phyloP scores from a whole-genome alignment of 1,139 yeast genomes.

The Lodderomyces beijingensis region DNA sequence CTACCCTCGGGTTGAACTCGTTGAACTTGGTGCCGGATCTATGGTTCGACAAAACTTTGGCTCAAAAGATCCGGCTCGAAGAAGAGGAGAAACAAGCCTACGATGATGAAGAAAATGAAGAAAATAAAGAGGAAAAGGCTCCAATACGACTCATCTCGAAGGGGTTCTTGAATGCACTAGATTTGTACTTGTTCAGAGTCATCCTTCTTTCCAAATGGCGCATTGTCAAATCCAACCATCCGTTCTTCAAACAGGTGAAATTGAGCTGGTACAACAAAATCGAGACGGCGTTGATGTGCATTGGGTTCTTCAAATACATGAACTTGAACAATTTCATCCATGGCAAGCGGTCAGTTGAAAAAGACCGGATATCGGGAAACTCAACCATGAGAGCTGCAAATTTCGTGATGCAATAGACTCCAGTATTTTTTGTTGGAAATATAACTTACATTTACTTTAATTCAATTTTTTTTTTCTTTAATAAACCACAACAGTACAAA shows the following conservation, averaged over 20 bases:
- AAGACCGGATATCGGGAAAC: slow-evolving; percentile 18
- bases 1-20: slow-evolving; percentile 25
- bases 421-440: no score
- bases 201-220: slow-evolving; percentile 42
- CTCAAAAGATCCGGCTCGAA: background rate
- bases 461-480: no score
- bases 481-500: no score
- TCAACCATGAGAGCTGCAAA: slow-evolving; percentile 18
- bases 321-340: slow-evolving; percentile 33
- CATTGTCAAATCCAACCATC: slow-evolving; percentile 37
- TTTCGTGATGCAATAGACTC: slow-evolving; percentile 16
- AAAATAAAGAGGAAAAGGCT: slow-evolving; percentile 13
- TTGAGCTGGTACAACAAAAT: slow-evolving; percentile 29
- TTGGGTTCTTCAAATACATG: slow-evolving; percentile 39
- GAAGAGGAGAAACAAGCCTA: background rate
- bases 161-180: slow-evolving; percentile 25
- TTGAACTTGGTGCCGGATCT: slow-evolving; percentile 23
- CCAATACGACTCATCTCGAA: slow-evolving; percentile 25
- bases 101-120: slow-evolving; percentile 1
- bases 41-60: slow-evolving; percentile 16
- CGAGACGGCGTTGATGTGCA: slow-evolving; percentile 35
- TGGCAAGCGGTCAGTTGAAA: slow-evolving; percentile 5
- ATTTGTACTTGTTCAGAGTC: slow-evolving; percentile 32
- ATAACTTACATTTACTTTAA: no score
- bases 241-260: slow-evolving; percentile 24